Evolutionary conservation across 2,329 filamentous ascomycete species (phyloP), one percentile per base, ranked within the genome.

Genomic region (Phaeophleospora eucalypticola): DNA sequence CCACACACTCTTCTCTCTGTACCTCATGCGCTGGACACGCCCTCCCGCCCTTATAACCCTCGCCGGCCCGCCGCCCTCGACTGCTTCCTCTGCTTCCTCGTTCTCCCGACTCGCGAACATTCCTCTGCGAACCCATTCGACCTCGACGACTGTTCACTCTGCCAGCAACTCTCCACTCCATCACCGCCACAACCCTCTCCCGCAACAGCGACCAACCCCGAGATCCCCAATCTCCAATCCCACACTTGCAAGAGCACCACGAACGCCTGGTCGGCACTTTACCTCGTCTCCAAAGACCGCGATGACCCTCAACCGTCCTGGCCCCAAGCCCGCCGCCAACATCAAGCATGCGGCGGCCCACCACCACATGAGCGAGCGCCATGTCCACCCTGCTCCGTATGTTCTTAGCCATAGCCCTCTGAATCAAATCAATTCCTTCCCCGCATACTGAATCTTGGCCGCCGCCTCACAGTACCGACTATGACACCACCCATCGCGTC

Each of bases 401-500:
- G 55, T 54, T 9, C 24, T 40, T 24, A 20, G 24, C 43, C 20
- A 45, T 38, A 40, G 29, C 35, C 40, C 24, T 19, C 14, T 24
- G 15, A 43, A 48, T 49, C 17, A 20, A 38, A 9, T 39, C 32
- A 15, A 34, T 44, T 3, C 40, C 33, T 15, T 43, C 7, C 19
- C 35, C 33, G 19, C 17, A 44, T 44, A 45, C 52, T 52, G 40
- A 56, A 29, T 43, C 36, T 43, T 29, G 24, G 34, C 12, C 32
- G 16, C 29, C 24, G 34, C 12, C 32, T 20, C 40, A 39, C 41
- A 56, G 53, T 16, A 44, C 51, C 50, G 75, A 77, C 61, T 78
- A 70, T 58, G 72, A 75, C 65, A 72, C 72, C 39, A 68, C 75
- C 16, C 69, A 76, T 58, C 60, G 72, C 4, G 64, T 69, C 53